These are phyloP conservation scores for Magnolia changhungtana DNA, from an alignment of 164 flowering plant species.

Conservation along the genomic window DNA sequence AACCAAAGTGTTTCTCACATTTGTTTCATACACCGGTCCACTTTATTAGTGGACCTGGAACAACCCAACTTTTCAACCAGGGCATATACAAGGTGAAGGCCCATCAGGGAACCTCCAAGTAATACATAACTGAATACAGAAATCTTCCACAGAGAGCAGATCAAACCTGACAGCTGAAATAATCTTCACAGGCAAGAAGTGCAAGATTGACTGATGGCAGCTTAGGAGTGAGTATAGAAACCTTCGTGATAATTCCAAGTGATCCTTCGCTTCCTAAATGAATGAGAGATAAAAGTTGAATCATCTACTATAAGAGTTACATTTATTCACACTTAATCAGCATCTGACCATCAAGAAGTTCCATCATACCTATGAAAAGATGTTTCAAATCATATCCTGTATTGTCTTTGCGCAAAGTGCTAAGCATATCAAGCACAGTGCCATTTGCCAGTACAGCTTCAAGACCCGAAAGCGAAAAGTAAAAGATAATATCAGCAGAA, in stretches of 20 bases:
- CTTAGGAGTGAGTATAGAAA: constrained; percentile 89
- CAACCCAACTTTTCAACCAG: not conserved
- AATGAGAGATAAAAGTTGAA: constrained; percentile 7
- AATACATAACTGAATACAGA: not conserved
- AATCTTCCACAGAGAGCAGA: not conserved
- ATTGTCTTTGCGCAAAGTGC: constrained; percentile 91
- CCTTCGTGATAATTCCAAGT: constrained; percentile 84
- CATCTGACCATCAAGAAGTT: constrained; percentile 3
- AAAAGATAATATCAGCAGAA: not conserved
- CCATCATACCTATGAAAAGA: constrained; percentile 75
- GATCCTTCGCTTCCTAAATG: constrained; percentile 95
- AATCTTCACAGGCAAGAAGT: constrained; percentile 88
- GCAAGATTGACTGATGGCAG: constrained; percentile 80
- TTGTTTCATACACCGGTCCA: too few relatives aligned
- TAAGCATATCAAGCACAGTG: constrained; percentile 87
- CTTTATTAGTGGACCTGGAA: not conserved
- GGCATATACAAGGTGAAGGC: not conserved
- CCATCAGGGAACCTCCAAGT: too few relatives aligned
- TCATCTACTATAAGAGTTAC: not conserved
- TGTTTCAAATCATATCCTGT: constrained; percentile 98
- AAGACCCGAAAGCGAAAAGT: constrained; percentile 49
- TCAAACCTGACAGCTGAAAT: constrained; percentile 77
- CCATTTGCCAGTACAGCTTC: constrained; percentile 94
- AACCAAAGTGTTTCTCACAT: too few relatives aligned
- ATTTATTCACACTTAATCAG: constrained; percentile 1